Evolutionary conservation across 2,329 filamentous ascomycete species (phyloP).

Genomic region (Epichloe brachyelytri): DNA sequence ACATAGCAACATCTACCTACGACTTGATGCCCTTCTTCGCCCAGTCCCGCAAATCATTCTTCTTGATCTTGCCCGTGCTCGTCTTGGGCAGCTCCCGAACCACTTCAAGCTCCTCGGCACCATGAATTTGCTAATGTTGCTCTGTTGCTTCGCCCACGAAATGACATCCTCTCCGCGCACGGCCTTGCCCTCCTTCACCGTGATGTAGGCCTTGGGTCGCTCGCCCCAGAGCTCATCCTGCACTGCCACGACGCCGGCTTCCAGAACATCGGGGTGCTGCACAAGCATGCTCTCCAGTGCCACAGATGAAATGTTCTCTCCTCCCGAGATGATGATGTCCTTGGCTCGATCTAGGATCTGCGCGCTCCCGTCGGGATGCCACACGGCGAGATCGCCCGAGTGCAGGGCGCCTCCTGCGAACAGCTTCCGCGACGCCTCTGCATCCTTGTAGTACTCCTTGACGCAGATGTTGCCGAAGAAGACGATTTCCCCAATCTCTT

Average conservation of each 20-base stretch:
- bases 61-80: constrained; percentile 90
- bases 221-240: constrained; percentile 90
- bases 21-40: constrained; percentile 28
- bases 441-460: constrained; percentile 84
- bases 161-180: constrained; percentile 52
- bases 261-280: constrained; percentile 77
- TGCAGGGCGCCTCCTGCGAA: constrained; percentile 80
- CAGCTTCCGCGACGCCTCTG: constrained; percentile 71
- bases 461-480: constrained; percentile 87
- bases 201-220: constrained; percentile 87
- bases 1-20: background rate
- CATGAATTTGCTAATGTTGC: constrained; percentile 85
- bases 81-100: constrained; percentile 90
- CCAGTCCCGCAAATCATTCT: constrained; percentile 86
- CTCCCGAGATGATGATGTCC: constrained; percentile 96
- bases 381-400: constrained; percentile 85
- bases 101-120: constrained; percentile 61
- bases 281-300: constrained; percentile 83
- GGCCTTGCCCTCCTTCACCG: constrained; percentile 53
- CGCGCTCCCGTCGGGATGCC: constrained; percentile 79
- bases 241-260: constrained; percentile 82
- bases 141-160: constrained; percentile 70
- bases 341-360: constrained; percentile 92
- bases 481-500: constrained; percentile 49
- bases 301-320: constrained; percentile 93